Percentiles rank a stretch among this genome's conserved stretches.
Evolutionary conservation across 805 yeast species (phyloP).

Genomic region (Metschnikowia kunwiensis): DNA sequence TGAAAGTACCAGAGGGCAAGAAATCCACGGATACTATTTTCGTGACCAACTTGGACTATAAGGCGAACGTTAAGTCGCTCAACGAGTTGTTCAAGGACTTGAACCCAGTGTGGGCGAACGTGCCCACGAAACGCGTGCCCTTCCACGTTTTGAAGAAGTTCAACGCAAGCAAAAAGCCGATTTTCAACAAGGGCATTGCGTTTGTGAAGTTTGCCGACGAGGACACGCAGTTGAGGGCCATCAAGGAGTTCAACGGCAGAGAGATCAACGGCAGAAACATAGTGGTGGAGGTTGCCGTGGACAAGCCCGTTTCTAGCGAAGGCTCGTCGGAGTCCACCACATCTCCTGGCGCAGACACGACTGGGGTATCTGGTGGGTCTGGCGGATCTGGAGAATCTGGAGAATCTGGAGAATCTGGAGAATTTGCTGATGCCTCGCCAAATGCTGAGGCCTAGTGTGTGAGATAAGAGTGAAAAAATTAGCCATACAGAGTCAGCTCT

Average conservation of each 20-base stretch:
- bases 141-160: conserved; percentile 40
- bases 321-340: conserved; percentile 4
- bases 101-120: conserved; percentile 55
- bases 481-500: too few species aligned
- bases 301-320: conserved; percentile 36
- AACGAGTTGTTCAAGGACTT: conserved; percentile 45
- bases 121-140: conserved; percentile 53
- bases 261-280: conserved; percentile 63
- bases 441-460: background rate
- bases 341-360: conserved; percentile 2
- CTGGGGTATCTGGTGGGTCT: background rate
- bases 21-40: conserved; percentile 59
- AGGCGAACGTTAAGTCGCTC: conserved; percentile 46
- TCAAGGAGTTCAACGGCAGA: conserved; percentile 62
- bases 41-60: conserved; percentile 56
- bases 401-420: conserved; percentile 1
- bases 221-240: conserved; percentile 67
- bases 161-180: conserved; percentile 37
- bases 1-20: conserved; percentile 44
- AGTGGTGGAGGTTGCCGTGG: conserved; percentile 71
- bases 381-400: conserved; percentile 1
- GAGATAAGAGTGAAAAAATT: too few species aligned
- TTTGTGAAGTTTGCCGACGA: conserved; percentile 59
- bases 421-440: conserved; percentile 6
- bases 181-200: conserved; percentile 62